phyloP scores from a whole-genome alignment of 2,329 filamentous ascomycete genomes.

The Orbilia brochopaga region DNA sequence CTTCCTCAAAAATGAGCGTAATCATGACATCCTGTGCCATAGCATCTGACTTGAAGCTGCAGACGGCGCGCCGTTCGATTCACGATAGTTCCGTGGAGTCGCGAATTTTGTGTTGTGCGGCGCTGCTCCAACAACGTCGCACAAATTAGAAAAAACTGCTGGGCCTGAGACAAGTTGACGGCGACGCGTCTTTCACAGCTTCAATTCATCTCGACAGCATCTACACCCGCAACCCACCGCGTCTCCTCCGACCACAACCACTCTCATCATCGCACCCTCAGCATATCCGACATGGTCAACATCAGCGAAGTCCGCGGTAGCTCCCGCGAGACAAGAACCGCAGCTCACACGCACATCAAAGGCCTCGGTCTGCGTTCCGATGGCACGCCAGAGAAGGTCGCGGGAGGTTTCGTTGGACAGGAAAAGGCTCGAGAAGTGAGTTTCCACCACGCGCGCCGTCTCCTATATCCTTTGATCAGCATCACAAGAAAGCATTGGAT shows the following conservation, averaged over 20 bases:
- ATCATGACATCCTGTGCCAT: no score
- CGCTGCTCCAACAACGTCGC: slow-evolving; percentile 41
- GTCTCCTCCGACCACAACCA: slow-evolving; percentile 9
- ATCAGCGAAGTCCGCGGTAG: slow-evolving; percentile 41
- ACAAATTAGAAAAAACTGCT: slow-evolving; percentile 29
- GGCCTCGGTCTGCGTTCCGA: slow-evolving; percentile 85
- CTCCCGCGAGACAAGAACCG: slow-evolving; percentile 73
- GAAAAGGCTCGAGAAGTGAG: slow-evolving; percentile 81
- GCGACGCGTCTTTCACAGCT: slow-evolving; percentile 45
- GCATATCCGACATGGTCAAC: slow-evolving; percentile 39
- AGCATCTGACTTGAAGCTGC: no score
- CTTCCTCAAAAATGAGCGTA: no score
- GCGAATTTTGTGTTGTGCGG: slow-evolving; percentile 36
- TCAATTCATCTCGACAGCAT: slow-evolving; percentile 12
- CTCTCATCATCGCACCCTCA: slow-evolving; percentile 7
- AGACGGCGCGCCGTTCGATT: no score
- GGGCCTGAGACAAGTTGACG: slow-evolving; percentile 20
- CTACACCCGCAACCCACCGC: background rate
- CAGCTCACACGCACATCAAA: slow-evolving; percentile 97
- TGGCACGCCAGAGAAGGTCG: slow-evolving; percentile 80
- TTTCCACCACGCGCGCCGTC: background rate
- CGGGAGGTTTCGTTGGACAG: slow-evolving; percentile 89
- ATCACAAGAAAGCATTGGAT: slow-evolving; percentile 22
- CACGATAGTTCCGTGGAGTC: slow-evolving; percentile 1
- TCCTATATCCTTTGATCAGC: background rate